Evolutionary conservation across 164 flowering plant species (phyloP), one percentile per base, ranked within the genome.

Genomic region (Paratinospora sagittata): DNA sequence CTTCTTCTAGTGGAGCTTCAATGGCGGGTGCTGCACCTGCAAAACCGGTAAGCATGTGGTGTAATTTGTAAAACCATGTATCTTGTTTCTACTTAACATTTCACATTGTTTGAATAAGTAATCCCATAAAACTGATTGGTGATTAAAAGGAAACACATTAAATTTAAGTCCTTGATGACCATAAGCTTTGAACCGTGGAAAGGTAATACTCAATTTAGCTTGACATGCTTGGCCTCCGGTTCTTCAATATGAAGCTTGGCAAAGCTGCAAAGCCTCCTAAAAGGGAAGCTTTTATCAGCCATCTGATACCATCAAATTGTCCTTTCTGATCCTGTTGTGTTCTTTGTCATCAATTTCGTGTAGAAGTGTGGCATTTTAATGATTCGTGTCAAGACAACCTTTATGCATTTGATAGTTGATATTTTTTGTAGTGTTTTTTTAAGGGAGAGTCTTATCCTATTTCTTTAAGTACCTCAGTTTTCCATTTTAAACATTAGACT

Each of bases 1-100:
- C 64, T 41, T 78, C 88, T 33, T 68, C 84, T 8, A 72, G 83
- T 76, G 88, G 82, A 67, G 70, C 79, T 27, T 81, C 93, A 78
- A 79, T 79, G 17, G 66, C 84, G 55, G 17, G 85, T 23, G 81
- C 85, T 72, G 72, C 86, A 27, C 79, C 88, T 45, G 24, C 84
- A 61, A 81, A 52, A 70, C 80, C 75, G 82, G 92, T 86, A 71
- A 72, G 79, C 21, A 36, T 23, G 26, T 6, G 27, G 3, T 60
- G 3, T 19, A 7, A 36, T n/a, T 66, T 66, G 37, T 30, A 66
- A 19, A 13, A 27, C 9, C 21, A 64, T 19, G 33, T 64, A 64
- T 14, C 16, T 19, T 49, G 57, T 17, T 13, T 17, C n/a, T 10
- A 16, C 16, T 52, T 52, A n/a, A n/a, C n/a, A 52, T 16, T 52